Evolutionary conservation across 1,284 basidiomycete species (phyloP).

Genomic region (Marasmius sp.): DNA sequence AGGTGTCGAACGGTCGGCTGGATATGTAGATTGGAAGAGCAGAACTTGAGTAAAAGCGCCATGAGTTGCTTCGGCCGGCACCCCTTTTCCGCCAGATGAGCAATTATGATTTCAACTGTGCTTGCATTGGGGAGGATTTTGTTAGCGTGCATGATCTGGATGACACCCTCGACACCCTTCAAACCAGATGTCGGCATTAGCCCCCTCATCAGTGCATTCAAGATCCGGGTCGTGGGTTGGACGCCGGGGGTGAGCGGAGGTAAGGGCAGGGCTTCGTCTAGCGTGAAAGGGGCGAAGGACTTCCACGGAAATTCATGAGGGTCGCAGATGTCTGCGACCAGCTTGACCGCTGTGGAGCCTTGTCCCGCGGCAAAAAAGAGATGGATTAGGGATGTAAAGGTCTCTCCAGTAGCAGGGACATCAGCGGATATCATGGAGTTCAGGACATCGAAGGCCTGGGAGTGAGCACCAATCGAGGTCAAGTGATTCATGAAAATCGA

Average conservation of each 20-base stretch:
- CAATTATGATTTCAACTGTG: constrained; percentile 55
- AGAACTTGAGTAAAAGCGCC: constrained; percentile 44
- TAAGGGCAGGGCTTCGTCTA: constrained; percentile 7
- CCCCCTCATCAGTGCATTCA: constrained; percentile 59
- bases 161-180: constrained; percentile 39
- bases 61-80: constrained; percentile 44
- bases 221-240: constrained; percentile 45
- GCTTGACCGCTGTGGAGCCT: constrained; percentile 45
- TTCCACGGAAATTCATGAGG: constrained; percentile 13
- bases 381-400: constrained; percentile 54
- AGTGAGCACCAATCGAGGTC: constrained; percentile 43
- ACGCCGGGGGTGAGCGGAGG: constrained; percentile 36
- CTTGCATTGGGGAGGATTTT: constrained; percentile 47
- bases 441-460: constrained; percentile 46
- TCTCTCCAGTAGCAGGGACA: constrained; percentile 44
- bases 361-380: constrained; percentile 50
- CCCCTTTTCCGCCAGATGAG: constrained; percentile 44
- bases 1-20: constrained; percentile 48
- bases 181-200: constrained; percentile 48
- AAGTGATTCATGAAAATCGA: constrained; percentile 63
- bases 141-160: constrained; percentile 53
- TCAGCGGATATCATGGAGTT: constrained; percentile 44
- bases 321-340: constrained; percentile 48
- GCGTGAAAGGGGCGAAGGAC: constrained; percentile 17
- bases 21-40: constrained; percentile 33